Evolutionary conservation across 192 early-diverging fungal species (phyloP).

Genomic region (Linnemannia zychae): DNA sequence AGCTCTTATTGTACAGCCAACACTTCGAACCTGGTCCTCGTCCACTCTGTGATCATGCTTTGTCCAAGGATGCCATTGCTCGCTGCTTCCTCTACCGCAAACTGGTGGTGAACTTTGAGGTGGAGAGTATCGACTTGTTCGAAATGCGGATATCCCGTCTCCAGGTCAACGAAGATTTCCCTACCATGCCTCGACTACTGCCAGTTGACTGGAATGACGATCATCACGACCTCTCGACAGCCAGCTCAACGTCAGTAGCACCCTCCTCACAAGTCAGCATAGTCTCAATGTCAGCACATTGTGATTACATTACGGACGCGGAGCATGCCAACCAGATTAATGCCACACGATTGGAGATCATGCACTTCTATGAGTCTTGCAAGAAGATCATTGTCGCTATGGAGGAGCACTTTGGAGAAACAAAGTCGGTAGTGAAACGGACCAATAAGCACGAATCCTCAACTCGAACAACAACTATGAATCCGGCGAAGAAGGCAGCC

Average conservation of each 20-base stretch:
- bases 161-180: slow-evolving; percentile 57
- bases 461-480: background rate
- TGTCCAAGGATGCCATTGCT: slow-evolving; percentile 65
- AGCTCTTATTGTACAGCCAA: slow-evolving; percentile 83
- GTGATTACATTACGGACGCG: slow-evolving; percentile 51
- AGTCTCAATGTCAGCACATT: slow-evolving; percentile 29
- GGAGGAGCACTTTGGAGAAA: slow-evolving; percentile 55
- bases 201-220: slow-evolving; percentile 51
- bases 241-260: slow-evolving; percentile 2
- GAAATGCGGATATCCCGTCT: slow-evolving; percentile 77
- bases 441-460: slow-evolving; percentile 1
- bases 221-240: slow-evolving; percentile 47
- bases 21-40: slow-evolving; percentile 61
- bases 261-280: background rate
- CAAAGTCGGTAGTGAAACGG: slow-evolving; percentile 37
- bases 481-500: slow-evolving; percentile 20
- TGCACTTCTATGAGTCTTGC: slow-evolving; percentile 63
- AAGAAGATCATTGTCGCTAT: slow-evolving; percentile 60
- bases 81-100: slow-evolving; percentile 82
- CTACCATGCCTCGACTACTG: slow-evolving; percentile 43
- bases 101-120: slow-evolving; percentile 79
- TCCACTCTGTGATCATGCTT: slow-evolving; percentile 67
- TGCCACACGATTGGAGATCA: slow-evolving; percentile 56
- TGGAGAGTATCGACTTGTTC: slow-evolving; percentile 72
- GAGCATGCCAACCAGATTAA: slow-evolving; percentile 38